Evolutionary conservation across 1,284 basidiomycete species (phyloP).

Genomic region (Leccinum subfulvum): DNA sequence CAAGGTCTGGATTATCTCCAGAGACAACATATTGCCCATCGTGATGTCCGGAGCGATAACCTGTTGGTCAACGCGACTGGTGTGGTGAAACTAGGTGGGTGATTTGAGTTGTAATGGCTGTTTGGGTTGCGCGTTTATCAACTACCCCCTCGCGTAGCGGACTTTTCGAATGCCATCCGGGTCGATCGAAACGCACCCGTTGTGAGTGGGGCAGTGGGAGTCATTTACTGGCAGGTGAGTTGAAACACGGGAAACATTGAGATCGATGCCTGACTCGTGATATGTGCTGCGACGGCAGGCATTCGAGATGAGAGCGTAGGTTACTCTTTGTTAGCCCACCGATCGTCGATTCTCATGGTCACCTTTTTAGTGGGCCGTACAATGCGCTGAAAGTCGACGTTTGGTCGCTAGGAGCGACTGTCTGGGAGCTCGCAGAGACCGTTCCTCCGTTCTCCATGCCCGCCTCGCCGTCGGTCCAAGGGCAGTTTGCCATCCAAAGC

Average conservation of each 20-base stretch:
- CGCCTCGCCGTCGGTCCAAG: slow-evolving; percentile 20
- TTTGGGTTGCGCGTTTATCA: slow-evolving; percentile 8
- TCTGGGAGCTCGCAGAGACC: slow-evolving; percentile 77
- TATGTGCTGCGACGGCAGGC: slow-evolving; percentile 35
- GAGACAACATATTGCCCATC: slow-evolving; percentile 64
- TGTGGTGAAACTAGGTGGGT: slow-evolving; percentile 70
- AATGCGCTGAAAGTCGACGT: slow-evolving; percentile 73
- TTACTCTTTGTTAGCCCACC: neutral
- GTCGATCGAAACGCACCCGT: slow-evolving; percentile 50
- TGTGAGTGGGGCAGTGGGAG: slow-evolving; percentile 59
- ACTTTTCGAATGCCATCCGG: slow-evolving; percentile 72
- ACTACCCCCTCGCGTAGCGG: slow-evolving; percentile 44
- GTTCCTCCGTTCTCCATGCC: slow-evolving; percentile 67
- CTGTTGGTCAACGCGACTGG: slow-evolving; percentile 65
- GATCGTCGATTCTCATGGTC: slow-evolving; percentile 2
- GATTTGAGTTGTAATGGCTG: neutral
- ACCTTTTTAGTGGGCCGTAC: slow-evolving; percentile 54
- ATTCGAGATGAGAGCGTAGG: slow-evolving; percentile 66
- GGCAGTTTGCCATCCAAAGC: slow-evolving; percentile 38
- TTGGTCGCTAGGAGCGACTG: slow-evolving; percentile 79
- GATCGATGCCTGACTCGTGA: slow-evolving; percentile 13
- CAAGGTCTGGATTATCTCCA: slow-evolving; percentile 64
- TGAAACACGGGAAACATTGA: neutral
- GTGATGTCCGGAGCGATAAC: slow-evolving; percentile 80
- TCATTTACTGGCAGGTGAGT: slow-evolving; percentile 68